Evolutionary conservation across 331 rosid species (phyloP).

Genomic region (Spiraea crenata): DNA sequence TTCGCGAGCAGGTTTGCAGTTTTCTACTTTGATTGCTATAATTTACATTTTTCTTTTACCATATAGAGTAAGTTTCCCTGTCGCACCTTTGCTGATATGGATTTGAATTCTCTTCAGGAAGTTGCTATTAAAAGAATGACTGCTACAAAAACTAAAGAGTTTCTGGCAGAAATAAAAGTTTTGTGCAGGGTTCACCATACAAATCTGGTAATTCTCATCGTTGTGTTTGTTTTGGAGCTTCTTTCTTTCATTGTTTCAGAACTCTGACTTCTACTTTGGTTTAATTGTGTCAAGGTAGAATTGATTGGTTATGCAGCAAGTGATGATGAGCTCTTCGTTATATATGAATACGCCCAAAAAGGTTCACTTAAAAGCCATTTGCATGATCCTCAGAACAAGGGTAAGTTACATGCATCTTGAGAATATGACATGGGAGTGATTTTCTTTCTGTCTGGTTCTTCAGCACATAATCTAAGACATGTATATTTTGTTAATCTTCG

Average conservation of each 20-base stretch:
- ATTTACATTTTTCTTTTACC: constrained; percentile 1
- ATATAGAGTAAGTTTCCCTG: constrained; percentile 16
- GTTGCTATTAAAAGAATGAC: constrained; percentile 98
- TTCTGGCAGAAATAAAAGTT: constrained; percentile 87
- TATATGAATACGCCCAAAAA: constrained; percentile 89
- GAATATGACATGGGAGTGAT: constrained; percentile 3
- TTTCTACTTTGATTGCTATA: constrained; percentile 12
- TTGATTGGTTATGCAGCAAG: constrained; percentile 94
- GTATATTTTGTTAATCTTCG: constrained; percentile 12
- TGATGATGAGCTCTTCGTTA: constrained; percentile 80
- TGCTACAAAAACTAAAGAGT: constrained; percentile 86
- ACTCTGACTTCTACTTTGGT: constrained; percentile 36
- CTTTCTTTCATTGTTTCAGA: constrained; percentile 26
- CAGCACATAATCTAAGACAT: constrained; percentile 6
- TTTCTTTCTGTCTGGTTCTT: background rate
- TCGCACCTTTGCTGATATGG: constrained; percentile 21
- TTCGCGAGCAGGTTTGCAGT: constrained; percentile 75
- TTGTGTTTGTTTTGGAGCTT: constrained; percentile 30
- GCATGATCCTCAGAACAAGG: constrained; percentile 89
- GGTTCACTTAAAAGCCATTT: constrained; percentile 93
- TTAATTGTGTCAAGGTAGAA: constrained; percentile 86
- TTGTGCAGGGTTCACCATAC: constrained; percentile 95
- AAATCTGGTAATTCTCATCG: constrained; percentile 67
- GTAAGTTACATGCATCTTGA: constrained; percentile 42
- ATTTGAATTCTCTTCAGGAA: constrained; percentile 56